Evolutionary conservation across 306 rosid genomes (phyloP), one percentile per base, ranked within the genome.

Genomic region (Betula pendula): DNA sequence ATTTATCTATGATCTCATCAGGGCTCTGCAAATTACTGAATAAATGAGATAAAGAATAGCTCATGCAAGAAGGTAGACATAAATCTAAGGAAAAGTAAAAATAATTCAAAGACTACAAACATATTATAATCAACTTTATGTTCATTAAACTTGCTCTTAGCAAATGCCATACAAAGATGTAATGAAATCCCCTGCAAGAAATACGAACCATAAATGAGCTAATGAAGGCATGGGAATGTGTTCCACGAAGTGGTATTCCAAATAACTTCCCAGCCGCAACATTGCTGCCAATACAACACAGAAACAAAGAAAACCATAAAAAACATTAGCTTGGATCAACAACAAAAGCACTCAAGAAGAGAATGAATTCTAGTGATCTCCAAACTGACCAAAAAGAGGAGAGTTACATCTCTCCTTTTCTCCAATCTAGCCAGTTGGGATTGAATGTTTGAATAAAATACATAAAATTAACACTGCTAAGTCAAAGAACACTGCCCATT

Each of bases 201-300:
- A 71, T 66, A 88, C 98, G 49, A 55, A 96, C 99, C 98, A 92
- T 88, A 81, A 87, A 96, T 74, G 99, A 96, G 91, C 99, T 96
- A 84, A 96, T 94, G 40, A 96, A 96, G 80, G 99, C 99, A 92
- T 96, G 99, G 58, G 99, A 96, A 86, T 96, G 99, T 58, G 99
- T 96, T 72, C 99, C 99, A 72, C 97, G 93, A 67, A 96, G 97
- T 29, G 99, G 98, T 77, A 96, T 96, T 78, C 97, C 94, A 53
- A 96, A 96, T 84, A 91, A 83, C 85, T 82, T 92, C 83, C 99
- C 99, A 69, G 99, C 99, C 42, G 98, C 98, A 80, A 92, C 99
- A 84, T 96, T 96, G 88, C 99, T 96, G 86, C 77, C 80, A 78
- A 66, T 66, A 77, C 80, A 66, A 27, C 75, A 81, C 73, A 71